A percentile compares a stretch with the other conserved stretches of the same genome.
phyloP scores from a whole-genome alignment of 108 stramenopile species.

The Nitzschia inconspicua region DNA sequence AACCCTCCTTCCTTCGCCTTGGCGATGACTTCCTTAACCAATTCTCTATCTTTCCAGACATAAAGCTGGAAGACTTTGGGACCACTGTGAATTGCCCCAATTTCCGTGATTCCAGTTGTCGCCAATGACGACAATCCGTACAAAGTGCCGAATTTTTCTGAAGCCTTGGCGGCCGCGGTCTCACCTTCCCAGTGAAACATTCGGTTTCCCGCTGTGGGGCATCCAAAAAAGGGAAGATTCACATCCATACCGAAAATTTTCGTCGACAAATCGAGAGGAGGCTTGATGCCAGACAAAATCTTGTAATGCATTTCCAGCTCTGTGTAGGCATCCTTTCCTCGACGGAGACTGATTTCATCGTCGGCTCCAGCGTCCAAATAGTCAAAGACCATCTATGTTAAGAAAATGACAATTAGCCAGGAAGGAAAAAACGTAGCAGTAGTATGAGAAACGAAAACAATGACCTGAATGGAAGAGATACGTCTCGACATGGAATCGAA shows the following conservation, averaged over 20 bases:
- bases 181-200: conserved; percentile 95
- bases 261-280: conserved; percentile 81
- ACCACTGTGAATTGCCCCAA: conserved; percentile 65
- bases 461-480: too few species aligned
- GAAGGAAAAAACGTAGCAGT: neutral
- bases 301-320: conserved; percentile 92
- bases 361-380: conserved; percentile 90
- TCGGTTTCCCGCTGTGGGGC: conserved; percentile 89
- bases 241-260: conserved; percentile 84
- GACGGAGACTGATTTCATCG: conserved; percentile 87
- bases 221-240: conserved; percentile 85
- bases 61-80: conserved; percentile 96
- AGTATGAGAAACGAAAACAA: too few species aligned
- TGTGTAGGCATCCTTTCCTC: conserved; percentile 87
- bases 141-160: conserved; percentile 80
- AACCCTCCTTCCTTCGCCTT: conserved; percentile 95
- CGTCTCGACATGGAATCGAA: too few species aligned
- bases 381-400: conserved; percentile 87
- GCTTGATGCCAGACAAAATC: conserved; percentile 85
- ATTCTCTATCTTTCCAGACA: conserved; percentile 95
- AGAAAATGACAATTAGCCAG: neutral
- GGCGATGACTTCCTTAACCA: conserved; percentile 89
- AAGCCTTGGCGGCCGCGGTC: conserved; percentile 84
- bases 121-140: conserved; percentile 87
- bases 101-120: conserved; percentile 83